Base-by-base conservation (phyloP, 2,329 filamentous ascomycete genomes). In the Colletotrichum ledebouriae region DNA sequence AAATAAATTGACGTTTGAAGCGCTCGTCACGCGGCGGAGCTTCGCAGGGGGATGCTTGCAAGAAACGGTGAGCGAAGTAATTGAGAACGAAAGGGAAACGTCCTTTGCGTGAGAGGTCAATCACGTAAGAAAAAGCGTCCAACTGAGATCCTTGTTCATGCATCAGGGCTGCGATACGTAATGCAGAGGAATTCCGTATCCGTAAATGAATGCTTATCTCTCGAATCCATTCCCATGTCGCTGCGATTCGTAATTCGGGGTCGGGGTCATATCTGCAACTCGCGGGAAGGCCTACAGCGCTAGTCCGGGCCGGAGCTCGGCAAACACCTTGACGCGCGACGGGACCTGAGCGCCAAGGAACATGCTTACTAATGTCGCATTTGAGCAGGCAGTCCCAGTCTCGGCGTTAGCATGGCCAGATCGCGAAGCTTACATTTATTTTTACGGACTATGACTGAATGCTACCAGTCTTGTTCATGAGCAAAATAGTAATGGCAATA, bases 161-260 rank as follows among this genome's bases (percentile, higher is more conserved):
- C 25, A 50, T 9, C 20, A 15, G 20, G 25, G 20, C 22, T 25
- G 25, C 47, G 47, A 50, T 29, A 50, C 47, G 25, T 22, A 13
- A n/a, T 29, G 22, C 10, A n/a, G 29, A n/a, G 20, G 22, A 22
- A n/a, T n/a, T 29, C 10, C 55, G 34, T 25, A 59, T 60, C 46
- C 46, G 46, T 34, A 52, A 64, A 44, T 3, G 17, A 37, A 15
- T 25, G 22, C 44, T 60, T 60, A 52, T 64, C 56, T 59, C 17
- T 39, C 12, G 22, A 25, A 20, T 9, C 11, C 29, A 4, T 22
- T 29, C 15, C 53, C 44, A n/a, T 15, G 61, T 22, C 12, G 22
- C 22, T 22, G 22, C 22, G 22, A 22, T 22, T 22, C 22, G 33
- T 20, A 6, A 15, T 22, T 55, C 50, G n/a, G 29, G 11, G 33